These are phyloP conservation scores for Hemileccinum impolitum DNA, from an alignment of 768 basidiomycete genomes.

Conservation along the genomic window DNA sequence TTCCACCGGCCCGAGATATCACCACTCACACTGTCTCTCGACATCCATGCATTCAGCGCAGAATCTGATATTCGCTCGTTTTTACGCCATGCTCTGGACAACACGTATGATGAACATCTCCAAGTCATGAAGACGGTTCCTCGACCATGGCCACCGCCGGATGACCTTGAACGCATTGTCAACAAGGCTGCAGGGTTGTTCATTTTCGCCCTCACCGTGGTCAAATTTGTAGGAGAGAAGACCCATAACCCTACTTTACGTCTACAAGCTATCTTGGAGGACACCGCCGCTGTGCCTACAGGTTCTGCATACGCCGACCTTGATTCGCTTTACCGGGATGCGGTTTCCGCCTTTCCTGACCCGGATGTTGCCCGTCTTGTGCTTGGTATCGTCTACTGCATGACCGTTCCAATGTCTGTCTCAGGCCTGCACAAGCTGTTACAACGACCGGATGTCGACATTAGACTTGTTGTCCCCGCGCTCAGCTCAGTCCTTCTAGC, in stretches of 20 bases:
- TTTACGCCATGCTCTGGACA: constrained; percentile 17
- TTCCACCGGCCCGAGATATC: constrained; percentile 17
- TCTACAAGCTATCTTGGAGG: constrained; percentile 14
- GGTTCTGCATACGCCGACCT: constrained; percentile 19
- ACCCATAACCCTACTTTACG: constrained; percentile 13
- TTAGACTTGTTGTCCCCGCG: constrained; percentile 12
- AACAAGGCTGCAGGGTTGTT: constrained; percentile 25
- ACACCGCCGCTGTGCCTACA: not conserved
- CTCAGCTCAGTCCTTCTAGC: constrained; percentile 17
- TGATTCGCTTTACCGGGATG: constrained; percentile 18
- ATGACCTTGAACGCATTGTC: constrained; percentile 19
- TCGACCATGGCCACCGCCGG: constrained; percentile 24
- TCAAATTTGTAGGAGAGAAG: constrained; percentile 23
- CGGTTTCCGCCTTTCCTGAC: constrained; percentile 18
- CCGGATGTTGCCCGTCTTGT: constrained; percentile 14
- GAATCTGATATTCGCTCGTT: constrained; percentile 24
- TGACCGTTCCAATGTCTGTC: constrained; percentile 10
- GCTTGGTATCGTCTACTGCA: constrained; percentile 17
- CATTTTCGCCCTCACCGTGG: constrained; percentile 28
- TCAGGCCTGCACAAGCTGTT: constrained; percentile 14
- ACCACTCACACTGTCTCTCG: constrained; percentile 9
- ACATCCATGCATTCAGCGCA: constrained; percentile 23
- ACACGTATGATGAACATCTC: constrained; percentile 16
- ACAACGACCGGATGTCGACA: constrained; percentile 12
- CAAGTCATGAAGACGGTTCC: constrained; percentile 17